These are phyloP conservation scores for Miscanthus lutarioriparius DNA, from an alignment of 176 grass and related monocot genomes.

Conservation along the genomic window DNA sequence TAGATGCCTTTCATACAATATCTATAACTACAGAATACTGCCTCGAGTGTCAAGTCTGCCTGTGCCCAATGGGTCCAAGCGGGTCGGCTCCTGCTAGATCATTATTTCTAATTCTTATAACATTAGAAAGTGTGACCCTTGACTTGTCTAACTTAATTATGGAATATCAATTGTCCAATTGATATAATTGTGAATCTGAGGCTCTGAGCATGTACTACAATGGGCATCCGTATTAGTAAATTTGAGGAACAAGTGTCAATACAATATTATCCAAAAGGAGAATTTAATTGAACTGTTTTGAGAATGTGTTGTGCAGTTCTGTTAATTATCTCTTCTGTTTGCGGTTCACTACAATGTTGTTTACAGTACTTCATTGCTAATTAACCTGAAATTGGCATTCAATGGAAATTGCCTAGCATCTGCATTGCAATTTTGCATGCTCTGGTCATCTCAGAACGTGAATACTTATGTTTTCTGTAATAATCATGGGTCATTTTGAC, in stretches of 20 bases:
- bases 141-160: background rate
- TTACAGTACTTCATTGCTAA: background rate
- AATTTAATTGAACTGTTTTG: background rate
- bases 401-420: background rate
- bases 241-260: background rate
- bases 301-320: background rate
- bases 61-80: background rate
- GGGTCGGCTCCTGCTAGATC: background rate
- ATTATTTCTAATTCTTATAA: background rate
- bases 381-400: background rate
- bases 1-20: background rate
- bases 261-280: background rate
- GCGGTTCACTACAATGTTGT: background rate
- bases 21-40: background rate
- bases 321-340: background rate
- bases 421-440: background rate
- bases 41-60: background rate
- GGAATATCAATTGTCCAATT: background rate
- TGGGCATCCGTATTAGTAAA: background rate
- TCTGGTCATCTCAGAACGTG: background rate
- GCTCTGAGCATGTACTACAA: background rate
- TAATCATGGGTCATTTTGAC: slow-evolving; percentile 15
- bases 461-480: background rate
- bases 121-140: background rate
- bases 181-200: background rate